Evolutionary conservation across 371 early-diverging fungal species (phyloP), one percentile per base, ranked within the genome.

Genomic region (Mortierella sp.): DNA sequence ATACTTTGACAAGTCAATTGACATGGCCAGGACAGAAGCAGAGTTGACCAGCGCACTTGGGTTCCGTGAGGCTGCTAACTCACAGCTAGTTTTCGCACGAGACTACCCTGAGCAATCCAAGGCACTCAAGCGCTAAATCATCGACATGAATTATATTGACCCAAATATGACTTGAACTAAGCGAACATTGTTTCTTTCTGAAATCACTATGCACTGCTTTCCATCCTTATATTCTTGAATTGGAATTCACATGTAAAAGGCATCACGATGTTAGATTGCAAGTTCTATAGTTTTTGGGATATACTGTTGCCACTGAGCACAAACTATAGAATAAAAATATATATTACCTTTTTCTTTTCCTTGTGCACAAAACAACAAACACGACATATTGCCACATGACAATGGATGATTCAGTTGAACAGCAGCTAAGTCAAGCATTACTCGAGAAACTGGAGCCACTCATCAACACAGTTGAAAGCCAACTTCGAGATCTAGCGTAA

Each of bases 31-130:
- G 84, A 96, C 97, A 20, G 94, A 96, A 83, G 89, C 94, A 43
- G 98, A 98, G 86, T 84, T 98, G 69, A 90, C 94, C 62, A 95
- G 94, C 68, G 94, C 95, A 3, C 88, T 98, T 64, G 92, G 94
- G 4, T 75, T 83, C 74, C 72, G 73, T 45, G 75, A 85, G 79
- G 85, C 85, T 16, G 84, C 85, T 58, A 73, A 70, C 67, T 76
- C 85, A 22, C 84, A 85, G 64, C 66, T 85, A 3, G 72, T 77
- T 32, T 85, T 85, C 60, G 80, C 85, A 70, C 64, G 68, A 62
- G 75, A 84, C 60, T 84, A 85, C 60, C 84, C 85, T 28, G 73
- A 75, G 64, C 76, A 81, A 32, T 60, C 73, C 73, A 76, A 70
- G 70, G 67, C 60, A 16, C 83, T 81, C 61, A 72, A 76, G 68